These are phyloP conservation scores for Wickerhamomyces alni DNA, from an alignment of 805 yeast genomes.

Conservation along the genomic window DNA sequence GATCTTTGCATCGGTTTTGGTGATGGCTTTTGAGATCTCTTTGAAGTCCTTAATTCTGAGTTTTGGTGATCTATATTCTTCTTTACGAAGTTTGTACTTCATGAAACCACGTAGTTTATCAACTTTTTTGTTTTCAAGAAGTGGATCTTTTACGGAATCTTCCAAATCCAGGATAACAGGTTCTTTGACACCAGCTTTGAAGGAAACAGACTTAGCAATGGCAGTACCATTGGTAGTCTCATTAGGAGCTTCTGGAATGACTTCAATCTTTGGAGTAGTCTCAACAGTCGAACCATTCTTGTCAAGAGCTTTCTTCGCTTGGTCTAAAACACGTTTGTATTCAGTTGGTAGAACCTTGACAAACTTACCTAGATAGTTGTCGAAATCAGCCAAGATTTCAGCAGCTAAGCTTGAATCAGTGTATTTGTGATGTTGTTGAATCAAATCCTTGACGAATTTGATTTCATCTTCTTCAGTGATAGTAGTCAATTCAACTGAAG, in stretches of 20 bases:
- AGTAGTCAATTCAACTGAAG: constrained; percentile 72
- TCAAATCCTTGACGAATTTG: constrained; percentile 86
- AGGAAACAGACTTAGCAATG: constrained; percentile 18
- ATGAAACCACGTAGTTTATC: constrained; percentile 79
- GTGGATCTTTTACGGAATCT: constrained; percentile 73
- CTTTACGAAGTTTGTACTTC: constrained; percentile 87
- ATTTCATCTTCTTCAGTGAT: constrained; percentile 86
- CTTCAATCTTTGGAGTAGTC: too few relatives aligned
- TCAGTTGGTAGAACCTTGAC: constrained; percentile 92
- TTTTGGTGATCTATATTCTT: constrained; percentile 74
- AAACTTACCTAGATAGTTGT: constrained; percentile 79
- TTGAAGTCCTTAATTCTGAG: constrained; percentile 86
- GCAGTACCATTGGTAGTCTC: constrained; percentile 63
- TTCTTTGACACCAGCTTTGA: constrained; percentile 41
- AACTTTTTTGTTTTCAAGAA: constrained; percentile 56
- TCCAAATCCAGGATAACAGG: constrained; percentile 88
- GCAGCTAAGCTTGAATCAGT: constrained; percentile 90
- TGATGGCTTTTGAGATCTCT: constrained; percentile 74
- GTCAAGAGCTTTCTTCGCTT: constrained; percentile 59
- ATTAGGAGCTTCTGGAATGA: background rate
- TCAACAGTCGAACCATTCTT: constrained; percentile 36
- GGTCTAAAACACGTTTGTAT: constrained; percentile 83
- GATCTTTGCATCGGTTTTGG: constrained; percentile 78
- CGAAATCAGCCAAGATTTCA: constrained; percentile 76
- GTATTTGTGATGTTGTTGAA: constrained; percentile 93